These are phyloP conservation scores for Claviceps humidiphila DNA, from an alignment of 2,329 filamentous ascomycete genomes.

Conservation along the genomic window DNA sequence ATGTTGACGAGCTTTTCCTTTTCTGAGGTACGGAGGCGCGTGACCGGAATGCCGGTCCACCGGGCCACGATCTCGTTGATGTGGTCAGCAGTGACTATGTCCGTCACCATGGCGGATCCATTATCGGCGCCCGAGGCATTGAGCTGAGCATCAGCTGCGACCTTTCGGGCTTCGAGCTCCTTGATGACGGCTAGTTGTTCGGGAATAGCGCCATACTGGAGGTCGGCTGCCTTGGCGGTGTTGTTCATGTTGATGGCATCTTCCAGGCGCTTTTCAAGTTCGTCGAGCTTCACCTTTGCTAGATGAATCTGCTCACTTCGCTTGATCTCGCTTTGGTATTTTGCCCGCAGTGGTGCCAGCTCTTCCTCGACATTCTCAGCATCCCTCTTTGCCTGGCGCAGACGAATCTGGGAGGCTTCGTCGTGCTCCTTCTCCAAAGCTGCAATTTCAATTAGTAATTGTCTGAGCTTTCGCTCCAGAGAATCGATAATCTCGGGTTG, in stretches of 20 bases:
- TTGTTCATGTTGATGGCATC: constrained; percentile 84
- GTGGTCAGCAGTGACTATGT: constrained; percentile 89
- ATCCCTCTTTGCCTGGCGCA: constrained; percentile 74
- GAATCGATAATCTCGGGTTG: constrained; percentile 94
- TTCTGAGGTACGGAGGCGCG: constrained; percentile 82
- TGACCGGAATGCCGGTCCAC: constrained; percentile 98
- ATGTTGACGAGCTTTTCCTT: constrained; percentile 98
- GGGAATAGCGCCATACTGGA: constrained; percentile 95
- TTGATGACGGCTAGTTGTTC: constrained; percentile 75
- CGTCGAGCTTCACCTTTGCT: constrained; percentile 87
- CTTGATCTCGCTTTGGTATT: constrained; percentile 88
- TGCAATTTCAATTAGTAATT: constrained; percentile 95
- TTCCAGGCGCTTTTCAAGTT: constrained; percentile 80
- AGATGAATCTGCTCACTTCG: constrained; percentile 87
- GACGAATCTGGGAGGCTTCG: constrained; percentile 73
- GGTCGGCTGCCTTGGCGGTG: constrained; percentile 75
- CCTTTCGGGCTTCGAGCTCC: constrained; percentile 68
- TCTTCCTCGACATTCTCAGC: constrained; percentile 93
- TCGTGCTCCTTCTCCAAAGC: constrained; percentile 90
- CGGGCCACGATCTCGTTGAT: constrained; percentile 97
- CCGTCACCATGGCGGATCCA: constrained; percentile 67
- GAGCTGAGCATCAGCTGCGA: constrained; percentile 60
- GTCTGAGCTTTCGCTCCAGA: constrained; percentile 75
- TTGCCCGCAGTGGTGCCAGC: constrained; percentile 77
- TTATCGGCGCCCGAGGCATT: constrained; percentile 41